phyloP scores from a whole-genome alignment of 192 early-diverging fungal genomes.

The Coemansia biformis region DNA sequence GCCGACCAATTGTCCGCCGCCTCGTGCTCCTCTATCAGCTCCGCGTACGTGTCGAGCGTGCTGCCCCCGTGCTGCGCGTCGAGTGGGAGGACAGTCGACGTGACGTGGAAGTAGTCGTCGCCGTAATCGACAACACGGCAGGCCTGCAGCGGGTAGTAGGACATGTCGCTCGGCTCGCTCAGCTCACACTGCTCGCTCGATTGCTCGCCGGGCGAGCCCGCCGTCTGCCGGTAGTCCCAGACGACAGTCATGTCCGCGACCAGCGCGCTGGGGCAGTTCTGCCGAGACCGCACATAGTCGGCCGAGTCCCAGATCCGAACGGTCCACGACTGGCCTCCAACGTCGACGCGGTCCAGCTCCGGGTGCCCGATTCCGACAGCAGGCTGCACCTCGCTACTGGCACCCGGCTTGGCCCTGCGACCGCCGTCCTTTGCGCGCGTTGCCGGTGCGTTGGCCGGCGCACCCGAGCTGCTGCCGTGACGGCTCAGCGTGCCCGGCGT shows the following conservation, averaged over 20 bases:
- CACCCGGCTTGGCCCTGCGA: conserved; percentile 15
- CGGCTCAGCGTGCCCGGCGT: conserved; percentile 20
- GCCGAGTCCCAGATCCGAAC: conserved; percentile 46
- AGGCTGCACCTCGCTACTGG: conserved; percentile 1
- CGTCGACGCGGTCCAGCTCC: conserved; percentile 49
- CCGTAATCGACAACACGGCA: conserved; percentile 44
- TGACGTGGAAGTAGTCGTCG: conserved; percentile 43
- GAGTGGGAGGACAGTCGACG: conserved; percentile 37
- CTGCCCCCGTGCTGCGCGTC: conserved; percentile 9
- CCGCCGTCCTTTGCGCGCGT: conserved; percentile 9
- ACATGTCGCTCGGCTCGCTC: conserved; percentile 3
- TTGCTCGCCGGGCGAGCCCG: conserved; percentile 9
- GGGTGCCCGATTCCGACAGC: conserved; percentile 24
- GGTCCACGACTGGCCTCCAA: conserved; percentile 47
- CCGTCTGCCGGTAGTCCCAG: conserved; percentile 41
- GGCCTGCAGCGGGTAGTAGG: conserved; percentile 37
- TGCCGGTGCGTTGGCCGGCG: not conserved
- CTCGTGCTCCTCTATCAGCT: conserved; percentile 47
- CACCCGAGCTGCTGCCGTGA: conserved; percentile 33
- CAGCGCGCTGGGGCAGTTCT: conserved; percentile 30
- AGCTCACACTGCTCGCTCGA: not conserved
- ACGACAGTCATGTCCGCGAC: conserved; percentile 40
- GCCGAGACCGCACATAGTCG: conserved; percentile 29
- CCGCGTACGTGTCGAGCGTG: conserved; percentile 33
- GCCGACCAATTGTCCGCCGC: conserved; percentile 41